Evolutionary conservation across 768 basidiomycete genomes (phyloP), one percentile per base, ranked within the genome.

Genomic region (Mycena belliarum): DNA sequence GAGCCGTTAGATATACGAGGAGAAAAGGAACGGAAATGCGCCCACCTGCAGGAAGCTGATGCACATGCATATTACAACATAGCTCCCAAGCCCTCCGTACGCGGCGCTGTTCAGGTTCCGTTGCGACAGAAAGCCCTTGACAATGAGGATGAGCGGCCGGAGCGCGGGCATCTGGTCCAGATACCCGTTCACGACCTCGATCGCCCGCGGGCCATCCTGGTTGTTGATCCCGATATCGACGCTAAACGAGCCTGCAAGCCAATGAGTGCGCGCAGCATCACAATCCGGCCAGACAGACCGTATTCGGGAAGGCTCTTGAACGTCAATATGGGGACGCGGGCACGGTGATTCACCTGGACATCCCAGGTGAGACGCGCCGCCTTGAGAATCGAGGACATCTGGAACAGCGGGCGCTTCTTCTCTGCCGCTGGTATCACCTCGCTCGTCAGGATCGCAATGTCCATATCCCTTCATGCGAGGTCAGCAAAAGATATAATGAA

Each of bases 141-240:
- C 68, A 18, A 83, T 77, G 40, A 90, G 70, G 6, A 88, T 76
- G 42, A 92, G 75, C 11, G 83, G 81, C 23, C 79, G 74, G 3
- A 86, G 74, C 0, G 84, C 86, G 3, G 87, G 86, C 68, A 86
- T 74, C 28, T 74, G 70, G 45, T 75, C 66, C 29, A 89, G 69
- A 65, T 84, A 82, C 6, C 68, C 65, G 42, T 82, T 81, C 24
- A 91, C 79, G 33, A 84, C 69, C 1, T 75, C 72, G 0, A 82
- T 75, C 0, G 82, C 83, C 15, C 72, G 73, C 24, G 84, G 65
- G 1, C 88, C 88, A 59, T 83, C 82, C 3, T 71, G 69, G 65
- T 85, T 81, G 65, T 89, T 88, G 60, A 91, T 74, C 33, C 82
- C 83, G 38, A 91, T 81, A 66, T 92, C 88, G 42, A 89, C 79